Percentiles rank a stretch among this genome's conserved stretches.
phyloP scores from a whole-genome alignment of 2,329 filamentous ascomycete species.

The Penicillium sp. region DNA sequence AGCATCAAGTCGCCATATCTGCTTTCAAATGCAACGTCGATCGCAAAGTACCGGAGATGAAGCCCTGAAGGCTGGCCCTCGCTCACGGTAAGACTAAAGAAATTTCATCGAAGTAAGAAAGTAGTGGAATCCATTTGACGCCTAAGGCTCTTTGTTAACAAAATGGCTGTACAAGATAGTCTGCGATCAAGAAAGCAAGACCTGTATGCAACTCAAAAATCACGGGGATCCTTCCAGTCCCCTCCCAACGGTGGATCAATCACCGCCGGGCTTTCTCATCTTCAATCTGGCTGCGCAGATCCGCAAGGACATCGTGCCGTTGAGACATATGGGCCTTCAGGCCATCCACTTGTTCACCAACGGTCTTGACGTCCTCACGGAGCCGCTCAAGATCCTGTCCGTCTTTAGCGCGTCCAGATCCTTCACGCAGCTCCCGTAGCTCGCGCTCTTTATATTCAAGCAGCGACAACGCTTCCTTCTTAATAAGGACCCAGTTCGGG shows the following conservation, averaged over 20 bases:
- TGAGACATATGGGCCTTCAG: constrained; percentile 78
- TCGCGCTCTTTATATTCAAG: constrained; percentile 87
- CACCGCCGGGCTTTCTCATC: constrained; percentile 68
- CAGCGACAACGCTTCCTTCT: constrained; percentile 89
- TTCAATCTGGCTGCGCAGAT: constrained; percentile 80
- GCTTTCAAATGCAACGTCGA: too few species aligned
- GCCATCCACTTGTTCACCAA: constrained; percentile 93
- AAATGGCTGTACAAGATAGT: constrained; percentile 32
- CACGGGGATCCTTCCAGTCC: background rate
- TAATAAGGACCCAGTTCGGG: constrained; percentile 85
- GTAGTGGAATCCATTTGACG: constrained; percentile 30
- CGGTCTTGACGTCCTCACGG: constrained; percentile 80
- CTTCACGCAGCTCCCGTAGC: constrained; percentile 72
- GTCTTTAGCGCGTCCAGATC: constrained; percentile 54
- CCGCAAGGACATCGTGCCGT: constrained; percentile 73
- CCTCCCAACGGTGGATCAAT: background rate
- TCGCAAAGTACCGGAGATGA: too few species aligned
- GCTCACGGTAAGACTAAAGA: too few species aligned
- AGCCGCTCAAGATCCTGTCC: constrained; percentile 76
- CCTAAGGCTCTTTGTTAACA: constrained; percentile 35
- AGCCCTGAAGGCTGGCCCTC: too few species aligned
- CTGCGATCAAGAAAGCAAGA: constrained; percentile 13
- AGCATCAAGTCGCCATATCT: too few species aligned
- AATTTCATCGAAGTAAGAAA: background rate
- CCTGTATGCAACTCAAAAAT: constrained; percentile 15